These are phyloP conservation scores for Aspergillus steynii DNA, from an alignment of 495 filamentous ascomycete genomes.

Conservation along the genomic window DNA sequence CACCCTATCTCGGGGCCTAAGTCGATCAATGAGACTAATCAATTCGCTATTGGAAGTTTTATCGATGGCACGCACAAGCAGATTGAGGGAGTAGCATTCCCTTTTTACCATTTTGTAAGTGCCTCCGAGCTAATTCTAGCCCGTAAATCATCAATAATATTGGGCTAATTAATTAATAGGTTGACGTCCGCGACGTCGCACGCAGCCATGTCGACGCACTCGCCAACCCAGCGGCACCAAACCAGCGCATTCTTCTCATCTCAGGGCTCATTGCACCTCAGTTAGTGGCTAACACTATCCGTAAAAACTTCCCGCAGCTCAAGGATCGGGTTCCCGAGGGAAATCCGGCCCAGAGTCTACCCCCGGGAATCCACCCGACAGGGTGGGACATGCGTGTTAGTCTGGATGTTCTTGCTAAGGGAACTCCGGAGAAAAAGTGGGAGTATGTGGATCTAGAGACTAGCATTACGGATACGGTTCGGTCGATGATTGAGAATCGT, in stretches of 20 bases:
- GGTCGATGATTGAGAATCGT: conserved; percentile 19
- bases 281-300: conserved; percentile 29
- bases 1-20: conserved; percentile 25
- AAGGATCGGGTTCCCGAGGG: conserved; percentile 23
- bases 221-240: conserved; percentile 27
- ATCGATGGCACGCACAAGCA: conserved; percentile 29
- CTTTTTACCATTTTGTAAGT: conserved; percentile 30
- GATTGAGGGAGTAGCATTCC: conserved; percentile 28
- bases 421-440: conserved; percentile 19
- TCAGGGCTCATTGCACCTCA: conserved; percentile 27
- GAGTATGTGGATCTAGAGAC: conserved; percentile 25
- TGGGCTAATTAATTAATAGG: conserved; percentile 16
- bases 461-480: conserved; percentile 30
- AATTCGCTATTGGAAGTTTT: conserved; percentile 32
- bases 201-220: conserved; percentile 36
- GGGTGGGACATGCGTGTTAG: conserved; percentile 32
- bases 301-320: conserved; percentile 29
- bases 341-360: conserved; percentile 24
- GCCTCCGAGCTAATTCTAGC: neutral
- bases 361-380: conserved; percentile 27
- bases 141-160: neutral
- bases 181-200: conserved; percentile 41
- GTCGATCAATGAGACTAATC: conserved; percentile 36
- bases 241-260: conserved; percentile 33
- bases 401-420: conserved; percentile 26